A percentile compares a stretch with the other conserved stretches of the same genome.
phyloP scores from a whole-genome alignment of 2,329 filamentous ascomycete genomes.

The Aureobasidium leucospermi region DNA sequence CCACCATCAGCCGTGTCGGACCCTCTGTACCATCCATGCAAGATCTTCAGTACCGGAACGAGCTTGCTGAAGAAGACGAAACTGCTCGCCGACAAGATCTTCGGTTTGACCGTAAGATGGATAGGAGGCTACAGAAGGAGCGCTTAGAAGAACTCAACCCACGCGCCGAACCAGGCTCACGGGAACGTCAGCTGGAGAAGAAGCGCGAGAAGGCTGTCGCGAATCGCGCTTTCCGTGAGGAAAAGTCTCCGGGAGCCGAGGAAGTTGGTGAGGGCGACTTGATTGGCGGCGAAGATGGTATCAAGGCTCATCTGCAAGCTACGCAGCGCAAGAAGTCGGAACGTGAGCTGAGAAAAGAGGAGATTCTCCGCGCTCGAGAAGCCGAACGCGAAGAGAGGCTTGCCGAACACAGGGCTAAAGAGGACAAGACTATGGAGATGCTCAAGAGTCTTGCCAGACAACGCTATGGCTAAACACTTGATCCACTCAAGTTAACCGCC shows the following conservation, averaged over 20 bases:
- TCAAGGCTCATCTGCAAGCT: constrained; percentile 58
- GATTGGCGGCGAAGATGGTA: constrained; percentile 64
- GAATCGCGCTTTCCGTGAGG: constrained; percentile 64
- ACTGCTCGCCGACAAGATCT: constrained; percentile 44
- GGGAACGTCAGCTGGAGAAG: constrained; percentile 83
- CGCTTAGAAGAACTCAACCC: constrained; percentile 74
- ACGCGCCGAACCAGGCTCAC: constrained; percentile 73
- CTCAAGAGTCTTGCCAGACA: constrained; percentile 70
- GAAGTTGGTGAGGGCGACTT: constrained; percentile 68
- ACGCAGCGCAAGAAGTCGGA: constrained; percentile 73
- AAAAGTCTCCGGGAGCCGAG: constrained; percentile 54
- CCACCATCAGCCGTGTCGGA: constrained; percentile 33
- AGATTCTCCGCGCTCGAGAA: constrained; percentile 63
- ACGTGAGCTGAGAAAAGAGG: constrained; percentile 73
- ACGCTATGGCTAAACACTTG: constrained; percentile 55
- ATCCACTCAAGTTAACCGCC: not conserved
- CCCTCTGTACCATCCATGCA: constrained; percentile 62
- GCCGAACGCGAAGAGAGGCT: constrained; percentile 76
- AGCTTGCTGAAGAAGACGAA: constrained; percentile 45
- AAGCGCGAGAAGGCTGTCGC: constrained; percentile 63
- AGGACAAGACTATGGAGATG: constrained; percentile 78
- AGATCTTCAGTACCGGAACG: constrained; percentile 61
- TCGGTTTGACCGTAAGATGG: constrained; percentile 54
- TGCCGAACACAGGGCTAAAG: constrained; percentile 62
- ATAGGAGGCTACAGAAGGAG: constrained; percentile 61